A percentile compares a stretch with the other conserved stretches of the same genome.
These are phyloP conservation scores for Aspergillus conjunctus DNA, from an alignment of 495 filamentous ascomycete species.

Conservation along the genomic window DNA sequence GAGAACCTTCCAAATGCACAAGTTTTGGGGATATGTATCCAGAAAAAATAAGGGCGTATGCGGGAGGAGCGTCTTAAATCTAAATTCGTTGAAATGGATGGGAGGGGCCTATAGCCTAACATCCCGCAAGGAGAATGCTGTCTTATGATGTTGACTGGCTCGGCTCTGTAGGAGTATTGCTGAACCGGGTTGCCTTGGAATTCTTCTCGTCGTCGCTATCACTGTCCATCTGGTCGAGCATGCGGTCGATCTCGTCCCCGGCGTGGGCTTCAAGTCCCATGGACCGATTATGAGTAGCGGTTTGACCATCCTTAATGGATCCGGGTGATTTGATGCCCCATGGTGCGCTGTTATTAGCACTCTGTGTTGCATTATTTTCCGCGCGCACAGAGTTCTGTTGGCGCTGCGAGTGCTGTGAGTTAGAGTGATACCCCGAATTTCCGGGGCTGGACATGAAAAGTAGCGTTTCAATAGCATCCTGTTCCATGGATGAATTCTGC, in stretches of 20 bases:
- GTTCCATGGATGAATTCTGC: conserved; percentile 71
- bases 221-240: conserved; percentile 56
- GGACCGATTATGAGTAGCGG: background rate
- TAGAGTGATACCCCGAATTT: conserved; percentile 60
- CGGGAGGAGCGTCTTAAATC: no score
- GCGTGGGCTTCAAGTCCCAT: conserved; percentile 39
- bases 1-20: background rate
- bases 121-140: no score
- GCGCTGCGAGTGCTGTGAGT: conserved; percentile 31
- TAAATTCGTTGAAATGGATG: no score
- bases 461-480: conserved; percentile 85
- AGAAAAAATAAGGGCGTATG: no score
- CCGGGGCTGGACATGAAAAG: conserved; percentile 87
- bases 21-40: background rate
- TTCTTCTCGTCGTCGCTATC: conserved; percentile 43
- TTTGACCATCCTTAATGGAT: background rate
- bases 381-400: conserved; percentile 29
- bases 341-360: conserved; percentile 22
- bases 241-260: conserved; percentile 54
- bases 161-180: background rate
- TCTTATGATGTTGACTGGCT: no score
- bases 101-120: no score
- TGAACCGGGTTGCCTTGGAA: conserved; percentile 20
- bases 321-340: conserved; percentile 27
- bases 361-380: conserved; percentile 36